A percentile compares a stretch with the other conserved stretches of the same genome.
These are phyloP conservation scores for Coprinopsis strossmayeri DNA, from an alignment of 768 basidiomycete species.

Conservation along the genomic window DNA sequence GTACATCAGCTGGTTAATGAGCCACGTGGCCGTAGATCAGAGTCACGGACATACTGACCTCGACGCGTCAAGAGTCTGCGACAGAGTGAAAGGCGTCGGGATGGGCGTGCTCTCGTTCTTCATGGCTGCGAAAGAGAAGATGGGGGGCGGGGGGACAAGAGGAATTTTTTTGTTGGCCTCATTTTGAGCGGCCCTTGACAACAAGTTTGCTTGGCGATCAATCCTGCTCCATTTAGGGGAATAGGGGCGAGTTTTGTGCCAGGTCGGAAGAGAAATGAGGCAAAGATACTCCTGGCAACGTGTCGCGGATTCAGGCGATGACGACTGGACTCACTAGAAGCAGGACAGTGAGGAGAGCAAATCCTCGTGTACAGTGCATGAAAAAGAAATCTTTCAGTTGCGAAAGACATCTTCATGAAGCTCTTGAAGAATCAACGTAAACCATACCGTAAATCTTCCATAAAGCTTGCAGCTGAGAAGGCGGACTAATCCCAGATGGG, in stretches of 20 bases:
- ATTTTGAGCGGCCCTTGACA: not conserved
- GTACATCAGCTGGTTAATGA: not conserved
- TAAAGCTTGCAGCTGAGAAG: too few species aligned
- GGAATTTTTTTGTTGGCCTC: not conserved
- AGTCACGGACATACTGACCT: not conserved
- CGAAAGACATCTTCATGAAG: too few species aligned
- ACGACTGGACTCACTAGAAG: too few species aligned
- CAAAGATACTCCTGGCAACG: too few species aligned
- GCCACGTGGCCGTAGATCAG: not conserved
- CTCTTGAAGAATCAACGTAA: too few species aligned
- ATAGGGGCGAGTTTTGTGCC: too few species aligned
- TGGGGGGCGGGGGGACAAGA: not conserved
- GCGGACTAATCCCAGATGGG: too few species aligned
- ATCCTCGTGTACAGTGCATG: not conserved
- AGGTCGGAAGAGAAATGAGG: too few species aligned
- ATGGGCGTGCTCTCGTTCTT: not conserved
- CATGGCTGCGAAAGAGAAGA: not conserved
- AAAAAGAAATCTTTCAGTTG: not conserved
- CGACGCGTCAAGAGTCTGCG: not conserved
- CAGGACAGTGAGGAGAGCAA: not conserved
- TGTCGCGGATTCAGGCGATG: too few species aligned
- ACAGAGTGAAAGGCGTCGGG: not conserved
- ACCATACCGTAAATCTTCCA: too few species aligned
- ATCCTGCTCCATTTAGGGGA: too few species aligned
- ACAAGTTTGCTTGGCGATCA: not conserved